Conservation (phyloP, 495 filamentous ascomycete genomes). For the Tuber brumale region DNA sequence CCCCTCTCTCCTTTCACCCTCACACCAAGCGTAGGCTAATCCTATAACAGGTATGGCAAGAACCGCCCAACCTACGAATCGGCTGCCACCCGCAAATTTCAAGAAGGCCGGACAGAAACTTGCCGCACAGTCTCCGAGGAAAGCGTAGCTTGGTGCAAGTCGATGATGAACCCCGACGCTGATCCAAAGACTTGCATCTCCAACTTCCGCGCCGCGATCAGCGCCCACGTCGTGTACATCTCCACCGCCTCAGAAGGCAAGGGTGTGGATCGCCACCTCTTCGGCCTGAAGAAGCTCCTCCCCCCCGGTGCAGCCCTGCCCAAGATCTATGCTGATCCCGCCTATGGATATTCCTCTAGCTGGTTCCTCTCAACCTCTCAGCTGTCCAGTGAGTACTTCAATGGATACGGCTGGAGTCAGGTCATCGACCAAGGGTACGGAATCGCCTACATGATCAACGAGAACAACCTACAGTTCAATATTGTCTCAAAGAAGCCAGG, state of each 20-base stretch:
- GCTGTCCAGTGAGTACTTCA: conserved; percentile 93
- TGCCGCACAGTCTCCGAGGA: conserved; percentile 89
- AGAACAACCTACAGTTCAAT: conserved; percentile 97
- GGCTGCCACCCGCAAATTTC: conserved; percentile 86
- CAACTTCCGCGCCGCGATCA: conserved; percentile 73
- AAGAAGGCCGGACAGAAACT: conserved; percentile 92
- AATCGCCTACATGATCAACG: conserved; percentile 99
- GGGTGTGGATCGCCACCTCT: conserved; percentile 93
- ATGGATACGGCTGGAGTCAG: conserved; percentile 99
- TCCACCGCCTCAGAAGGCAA: conserved; percentile 77
- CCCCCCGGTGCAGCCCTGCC: conserved; percentile 75
- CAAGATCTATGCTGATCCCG: conserved; percentile 75
- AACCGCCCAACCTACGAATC: conserved; percentile 98
- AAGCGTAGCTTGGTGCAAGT: conserved; percentile 80
- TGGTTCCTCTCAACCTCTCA: conserved; percentile 89
- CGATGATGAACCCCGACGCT: conserved; percentile 63
- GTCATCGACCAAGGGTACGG: conserved; percentile 94
- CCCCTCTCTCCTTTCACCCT: neutral
- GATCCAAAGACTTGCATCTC: conserved; percentile 58
- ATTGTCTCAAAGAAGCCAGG: conserved; percentile 90
- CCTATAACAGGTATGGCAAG: conserved; percentile 62
- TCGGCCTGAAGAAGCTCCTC: conserved; percentile 89
- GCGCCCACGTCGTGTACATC: conserved; percentile 84
- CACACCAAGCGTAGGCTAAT: neutral
- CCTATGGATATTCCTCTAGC: conserved; percentile 71